A percentile compares a stretch with the other conserved stretches of the same genome.
Evolutionary conservation across 2,329 filamentous ascomycete species (phyloP).

Genomic region (Cryphonectria parasitica): DNA sequence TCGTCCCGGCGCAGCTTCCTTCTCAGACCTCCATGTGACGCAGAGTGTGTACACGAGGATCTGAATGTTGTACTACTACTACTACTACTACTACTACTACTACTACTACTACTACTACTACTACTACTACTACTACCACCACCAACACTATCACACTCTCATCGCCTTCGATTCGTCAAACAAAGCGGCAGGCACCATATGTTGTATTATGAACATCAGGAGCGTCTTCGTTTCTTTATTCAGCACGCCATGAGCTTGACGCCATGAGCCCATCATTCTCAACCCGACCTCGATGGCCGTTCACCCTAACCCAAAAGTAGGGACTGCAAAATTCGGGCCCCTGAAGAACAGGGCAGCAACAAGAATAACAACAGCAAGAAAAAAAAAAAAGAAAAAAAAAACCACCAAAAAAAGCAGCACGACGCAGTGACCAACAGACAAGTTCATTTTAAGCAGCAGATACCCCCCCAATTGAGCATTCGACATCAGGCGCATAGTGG

Average conservation of each 20-base stretch:
- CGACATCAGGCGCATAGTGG: slow-evolving; percentile 18
- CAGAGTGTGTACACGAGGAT: background rate
- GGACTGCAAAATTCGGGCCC: slow-evolving; percentile 12
- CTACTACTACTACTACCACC: slow-evolving; percentile 2
- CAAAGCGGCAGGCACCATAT: slow-evolving; percentile 17
- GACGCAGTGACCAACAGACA: slow-evolving; percentile 14
- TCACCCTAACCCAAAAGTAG: background rate
- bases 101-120: background rate
- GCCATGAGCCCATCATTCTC: background rate
- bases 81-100: background rate
- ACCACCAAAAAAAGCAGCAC: background rate
- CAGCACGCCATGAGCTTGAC: slow-evolving; percentile 23
- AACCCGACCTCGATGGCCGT: slow-evolving; percentile 19
- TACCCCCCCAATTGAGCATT: slow-evolving; percentile 24
- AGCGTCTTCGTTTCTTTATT: slow-evolving; percentile 6
- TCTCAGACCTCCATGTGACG: slow-evolving; percentile 17
- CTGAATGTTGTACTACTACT: background rate
- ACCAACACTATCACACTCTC: background rate
- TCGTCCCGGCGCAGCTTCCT: slow-evolving; percentile 3
- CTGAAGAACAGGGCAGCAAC: background rate
- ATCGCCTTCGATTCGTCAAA: slow-evolving; percentile 16
- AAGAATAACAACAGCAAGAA: background rate
- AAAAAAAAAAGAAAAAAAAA: background rate
- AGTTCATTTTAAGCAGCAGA: slow-evolving; percentile 27
- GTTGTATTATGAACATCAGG: slow-evolving; percentile 13